These are phyloP conservation scores for Nelumbo lutea DNA, from an alignment of 164 flowering plant species.

Conservation along the genomic window DNA sequence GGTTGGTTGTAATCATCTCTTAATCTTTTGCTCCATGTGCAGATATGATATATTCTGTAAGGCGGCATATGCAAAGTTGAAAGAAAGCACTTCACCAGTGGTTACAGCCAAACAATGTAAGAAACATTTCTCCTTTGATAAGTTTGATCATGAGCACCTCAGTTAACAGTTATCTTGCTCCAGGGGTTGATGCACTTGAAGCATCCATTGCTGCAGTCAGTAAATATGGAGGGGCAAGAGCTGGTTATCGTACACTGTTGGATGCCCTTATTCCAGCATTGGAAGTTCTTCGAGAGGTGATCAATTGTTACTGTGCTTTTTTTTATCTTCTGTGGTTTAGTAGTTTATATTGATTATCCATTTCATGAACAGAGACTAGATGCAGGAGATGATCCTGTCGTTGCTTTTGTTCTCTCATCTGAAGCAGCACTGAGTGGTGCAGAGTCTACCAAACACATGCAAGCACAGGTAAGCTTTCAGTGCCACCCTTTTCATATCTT, in stretches of 20 bases:
- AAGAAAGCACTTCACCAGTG: conserved; percentile 28
- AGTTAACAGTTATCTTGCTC: conserved; percentile 13
- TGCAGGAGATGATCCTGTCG: conserved; percentile 65
- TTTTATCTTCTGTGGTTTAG: not conserved
- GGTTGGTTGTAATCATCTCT: not conserved
- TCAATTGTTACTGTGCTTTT: not conserved
- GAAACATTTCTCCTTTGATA: conserved; percentile 15
- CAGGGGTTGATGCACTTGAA: conserved; percentile 91
- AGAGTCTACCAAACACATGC: conserved; percentile 78
- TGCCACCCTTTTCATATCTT: no score
- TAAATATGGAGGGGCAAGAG: conserved; percentile 88
- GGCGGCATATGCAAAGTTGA: conserved; percentile 76
- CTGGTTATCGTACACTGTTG: conserved; percentile 82
- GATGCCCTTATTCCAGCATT: conserved; percentile 96
- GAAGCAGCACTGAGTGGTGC: conserved; percentile 88
- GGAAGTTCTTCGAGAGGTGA: conserved; percentile 64
- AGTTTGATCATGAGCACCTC: not conserved
- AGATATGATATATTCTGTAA: conserved; percentile 79
- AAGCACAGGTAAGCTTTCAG: conserved; percentile 48
- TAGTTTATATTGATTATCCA: not conserved
- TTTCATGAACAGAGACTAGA: conserved; percentile 47
- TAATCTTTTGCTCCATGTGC: conserved; percentile 12
- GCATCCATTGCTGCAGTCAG: conserved; percentile 81
- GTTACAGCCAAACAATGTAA: conserved; percentile 65
- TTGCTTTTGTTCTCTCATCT: conserved; percentile 74